These are phyloP conservation scores for Tetrahymena malaccensis DNA, from an alignment of 73 alveolate genomes.

Conservation along the genomic window DNA sequence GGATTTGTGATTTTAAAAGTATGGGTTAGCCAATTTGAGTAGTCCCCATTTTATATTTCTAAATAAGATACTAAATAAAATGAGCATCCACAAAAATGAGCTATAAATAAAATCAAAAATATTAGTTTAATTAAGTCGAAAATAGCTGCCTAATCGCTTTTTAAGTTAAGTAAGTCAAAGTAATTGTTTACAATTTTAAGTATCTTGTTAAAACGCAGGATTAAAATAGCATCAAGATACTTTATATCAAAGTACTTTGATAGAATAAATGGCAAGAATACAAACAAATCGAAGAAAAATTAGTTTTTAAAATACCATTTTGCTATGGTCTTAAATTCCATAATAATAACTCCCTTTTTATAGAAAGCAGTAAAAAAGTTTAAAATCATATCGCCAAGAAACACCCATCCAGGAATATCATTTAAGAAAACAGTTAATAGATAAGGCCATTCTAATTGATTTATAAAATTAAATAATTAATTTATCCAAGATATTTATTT, in stretches of 20 bases:
- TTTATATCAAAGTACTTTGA: slow-evolving; percentile 16
- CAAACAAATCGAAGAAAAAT: slow-evolving; percentile 15
- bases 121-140: slow-evolving; percentile 27
- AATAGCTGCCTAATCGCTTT: slow-evolving; percentile 12
- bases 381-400: slow-evolving; percentile 16
- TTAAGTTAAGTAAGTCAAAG: slow-evolving; percentile 19
- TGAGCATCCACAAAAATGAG: slow-evolving; percentile 39
- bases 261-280: slow-evolving; percentile 17
- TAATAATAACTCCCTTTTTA: slow-evolving; percentile 18
- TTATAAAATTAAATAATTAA: neutral
- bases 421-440: neutral
- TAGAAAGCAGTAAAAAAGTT: slow-evolving; percentile 30
- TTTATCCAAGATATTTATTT: neutral
- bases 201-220: slow-evolving; percentile 16
- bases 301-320: neutral
- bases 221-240: slow-evolving; percentile 5
- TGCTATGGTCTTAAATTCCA: neutral
- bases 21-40: slow-evolving; percentile 2
- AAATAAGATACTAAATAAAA: slow-evolving; percentile 16
- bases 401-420: slow-evolving; percentile 20
- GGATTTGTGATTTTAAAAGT: neutral
- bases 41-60: slow-evolving; percentile 1
- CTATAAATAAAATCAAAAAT: slow-evolving; percentile 4
- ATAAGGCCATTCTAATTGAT: neutral
- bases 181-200: slow-evolving; percentile 12